phyloP scores from a whole-genome alignment of 2,329 filamentous ascomycete species.

The Pezizomycotina sp. region DNA sequence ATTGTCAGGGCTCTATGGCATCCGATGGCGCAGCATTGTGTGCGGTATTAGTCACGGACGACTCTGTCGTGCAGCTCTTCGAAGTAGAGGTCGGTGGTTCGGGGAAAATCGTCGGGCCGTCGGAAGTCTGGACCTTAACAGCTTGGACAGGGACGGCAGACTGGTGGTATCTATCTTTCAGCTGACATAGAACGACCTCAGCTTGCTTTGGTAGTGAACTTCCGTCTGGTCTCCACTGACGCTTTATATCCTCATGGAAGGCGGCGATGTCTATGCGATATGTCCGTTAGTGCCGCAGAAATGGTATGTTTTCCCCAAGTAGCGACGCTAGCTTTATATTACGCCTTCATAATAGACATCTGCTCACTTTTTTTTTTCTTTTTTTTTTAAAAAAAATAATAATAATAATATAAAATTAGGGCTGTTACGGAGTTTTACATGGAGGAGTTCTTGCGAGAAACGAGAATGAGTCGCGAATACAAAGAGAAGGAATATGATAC shows the following conservation, averaged over 20 bases:
- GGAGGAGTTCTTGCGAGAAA: too few relatives aligned
- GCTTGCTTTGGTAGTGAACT: constrained; percentile 72
- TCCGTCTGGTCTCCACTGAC: constrained; percentile 85
- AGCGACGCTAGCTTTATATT: too few relatives aligned
- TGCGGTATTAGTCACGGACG: constrained; percentile 76
- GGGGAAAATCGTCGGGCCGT: constrained; percentile 51
- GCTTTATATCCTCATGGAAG: constrained; percentile 87
- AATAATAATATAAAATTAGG: too few relatives aligned
- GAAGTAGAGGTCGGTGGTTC: constrained; percentile 65
- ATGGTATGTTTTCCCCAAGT: constrained; percentile 72
- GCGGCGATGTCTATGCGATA: constrained; percentile 82
- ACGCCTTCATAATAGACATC: too few relatives aligned
- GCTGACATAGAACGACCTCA: constrained; percentile 84
- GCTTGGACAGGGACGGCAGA: constrained; percentile 55
- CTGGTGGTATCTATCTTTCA: constrained; percentile 71
- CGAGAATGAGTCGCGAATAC: too few relatives aligned
- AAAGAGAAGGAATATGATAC: too few relatives aligned
- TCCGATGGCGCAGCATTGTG: constrained; percentile 72
- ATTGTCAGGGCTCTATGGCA: constrained; percentile 79
- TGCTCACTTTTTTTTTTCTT: too few relatives aligned
- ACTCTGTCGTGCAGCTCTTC: constrained; percentile 73
- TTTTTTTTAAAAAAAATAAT: too few relatives aligned
- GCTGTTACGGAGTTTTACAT: too few relatives aligned
- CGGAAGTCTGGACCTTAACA: constrained; percentile 55
- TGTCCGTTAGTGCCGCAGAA: constrained; percentile 76